Evolutionary conservation across 2,329 filamentous ascomycete species (phyloP), one percentile per base, ranked within the genome.

Genomic region (Davidsoniella eucalypti): DNA sequence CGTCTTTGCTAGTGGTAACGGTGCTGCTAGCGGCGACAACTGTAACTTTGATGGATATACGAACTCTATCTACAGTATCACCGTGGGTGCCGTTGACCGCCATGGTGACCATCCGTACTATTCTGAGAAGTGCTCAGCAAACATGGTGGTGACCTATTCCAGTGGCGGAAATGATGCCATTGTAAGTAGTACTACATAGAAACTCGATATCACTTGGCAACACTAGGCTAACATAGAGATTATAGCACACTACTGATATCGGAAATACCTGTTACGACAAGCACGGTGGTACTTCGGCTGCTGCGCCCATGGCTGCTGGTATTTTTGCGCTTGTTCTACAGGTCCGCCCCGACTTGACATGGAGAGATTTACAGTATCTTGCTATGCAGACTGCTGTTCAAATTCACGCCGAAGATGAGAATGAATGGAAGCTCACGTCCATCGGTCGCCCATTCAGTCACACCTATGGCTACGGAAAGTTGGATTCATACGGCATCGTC

Each of bases 41-140:
- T 98, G 92, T 73, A 98, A 98, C 64, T 98, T 98, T 63, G 92
- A 98, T 61, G 92, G 92, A 38, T 98, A 98, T 66, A 98, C 92
- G 53, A 98, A 98, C 69, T 95, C 88, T 62, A 98, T 98, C 58
- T 98, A 96, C 72, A 95, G 87, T 63, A 92, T 98, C 58, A 94
- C 88, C 0, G 87, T 98, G 16, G 92, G 92, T 37, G 90, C 90
- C 33, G 82, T 98, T 55, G 88, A 95, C 62, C 75, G 86, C 53
- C 79, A 83, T 57, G 88, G 90, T 38, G 66, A 76, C n/a, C 90
- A 96, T 61, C 88, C 92, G 0, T 92, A 90, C 63, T 98, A 98
- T 65, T 95, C 90, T 0, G 92, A 98, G 65, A 82, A 86, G 55
- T 98, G 92, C 68, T 95, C 90, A 2, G 92, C 92, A 18, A 86